A percentile compares a stretch with the other conserved stretches of the same genome.
These are phyloP conservation scores for Petunia hybrid DNA, from an alignment of 305 asterid species.

Conservation along the genomic window DNA sequence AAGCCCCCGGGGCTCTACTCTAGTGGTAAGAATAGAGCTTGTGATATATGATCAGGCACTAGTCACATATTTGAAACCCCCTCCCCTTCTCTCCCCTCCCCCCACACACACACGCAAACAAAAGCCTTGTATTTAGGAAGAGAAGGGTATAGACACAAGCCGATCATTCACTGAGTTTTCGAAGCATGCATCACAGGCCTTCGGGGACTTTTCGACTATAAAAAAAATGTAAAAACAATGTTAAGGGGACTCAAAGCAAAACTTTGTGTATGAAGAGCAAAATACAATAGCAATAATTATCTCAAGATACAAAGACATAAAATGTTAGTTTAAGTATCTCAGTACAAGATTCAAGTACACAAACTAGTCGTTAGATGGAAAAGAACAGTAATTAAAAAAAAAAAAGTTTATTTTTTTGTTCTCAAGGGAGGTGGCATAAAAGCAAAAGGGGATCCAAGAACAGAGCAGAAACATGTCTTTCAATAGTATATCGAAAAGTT, in stretches of 20 bases:
- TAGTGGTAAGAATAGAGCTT: too few species aligned
- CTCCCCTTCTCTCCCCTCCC: too few species aligned
- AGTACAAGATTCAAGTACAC: slow-evolving; percentile 12
- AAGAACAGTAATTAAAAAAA: neutral
- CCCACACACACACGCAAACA: too few species aligned
- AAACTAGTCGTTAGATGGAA: neutral
- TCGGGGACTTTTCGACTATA: too few species aligned
- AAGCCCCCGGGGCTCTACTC: too few species aligned
- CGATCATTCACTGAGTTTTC: too few species aligned
- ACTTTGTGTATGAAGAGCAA: neutral
- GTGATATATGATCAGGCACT: too few species aligned
- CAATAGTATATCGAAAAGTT: neutral
- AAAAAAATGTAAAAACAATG: neutral
- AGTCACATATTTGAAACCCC: too few species aligned
- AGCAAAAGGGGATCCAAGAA: slow-evolving; percentile 17
- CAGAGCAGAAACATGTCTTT: neutral
- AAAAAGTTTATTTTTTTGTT: neutral
- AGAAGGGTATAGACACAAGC: too few species aligned
- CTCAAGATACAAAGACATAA: neutral
- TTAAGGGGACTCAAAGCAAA: neutral
- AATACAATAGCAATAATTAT: neutral
- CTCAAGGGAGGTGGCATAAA: neutral
- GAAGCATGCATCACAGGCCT: too few species aligned
- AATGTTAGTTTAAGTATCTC: neutral
- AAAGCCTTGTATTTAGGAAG: too few species aligned